Evolutionary conservation across 768 basidiomycete species (phyloP), one percentile per base, ranked within the genome.

Genomic region (Lactarius psammicola): DNA sequence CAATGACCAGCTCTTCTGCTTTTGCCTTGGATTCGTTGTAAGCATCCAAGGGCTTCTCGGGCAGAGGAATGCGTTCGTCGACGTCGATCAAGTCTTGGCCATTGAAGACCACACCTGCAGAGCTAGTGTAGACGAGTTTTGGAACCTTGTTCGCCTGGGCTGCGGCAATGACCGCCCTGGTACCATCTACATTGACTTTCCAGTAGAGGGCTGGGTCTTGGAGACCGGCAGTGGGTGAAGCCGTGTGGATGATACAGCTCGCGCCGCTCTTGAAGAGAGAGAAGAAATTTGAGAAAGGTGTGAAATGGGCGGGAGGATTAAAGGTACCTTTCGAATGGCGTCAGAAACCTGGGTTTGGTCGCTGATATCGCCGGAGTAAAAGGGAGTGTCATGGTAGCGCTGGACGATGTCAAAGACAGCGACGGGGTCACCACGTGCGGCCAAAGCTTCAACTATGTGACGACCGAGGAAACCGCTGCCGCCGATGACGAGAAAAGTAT

Each of bases 21-120:
- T 89, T 84, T 15, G 89, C 91, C 76, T 99, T 99, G 15, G 95
- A 94, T 65, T 90, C 89, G 73, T 95, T 98, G 77, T 99, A 99
- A 0, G 90, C 88, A 75, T 98, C 95, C 75, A 94, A 81, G 4
- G 87, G 85, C 42, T 84, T 84, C 49, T 83, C 82, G 0, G 94
- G 93, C 65, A 84, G 82, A 0, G 87, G 85, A 46, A 91, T 75
- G 10, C 97, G 86, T 78, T 99, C 97, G 76, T 99, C 97, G 34
- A 89, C 84, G 73, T 94, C 86, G 65, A 91, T 83, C 59, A 94
- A 81, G 76, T 95, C 86, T 20, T 77, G 78, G 0, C 95, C 94
- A 64, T 92, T 88, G 78, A 92, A 98, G 4, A 92, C 85, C 20
- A 96, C 91, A 38, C 94, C 93, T 1, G 93, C 94, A 31, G 93